phyloP scores from a whole-genome alignment of 768 basidiomycete genomes.

The Termitomyces sp. region DNA sequence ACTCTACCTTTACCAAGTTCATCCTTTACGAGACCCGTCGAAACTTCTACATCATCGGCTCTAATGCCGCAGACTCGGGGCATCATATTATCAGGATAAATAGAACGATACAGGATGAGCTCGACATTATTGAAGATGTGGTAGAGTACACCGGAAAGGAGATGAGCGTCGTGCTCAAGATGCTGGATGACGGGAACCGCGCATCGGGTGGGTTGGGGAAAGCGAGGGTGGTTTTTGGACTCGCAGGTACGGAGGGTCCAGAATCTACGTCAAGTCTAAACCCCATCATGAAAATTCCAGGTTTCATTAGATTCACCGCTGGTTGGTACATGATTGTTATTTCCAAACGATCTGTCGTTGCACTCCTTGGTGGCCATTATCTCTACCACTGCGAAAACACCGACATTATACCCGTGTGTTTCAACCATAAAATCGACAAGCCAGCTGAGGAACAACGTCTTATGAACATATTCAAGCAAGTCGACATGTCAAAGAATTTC shows the following conservation, averaged over 20 bases:
- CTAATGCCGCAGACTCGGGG: constrained; percentile 80
- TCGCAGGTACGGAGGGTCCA: constrained; percentile 51
- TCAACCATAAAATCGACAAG: constrained; percentile 81
- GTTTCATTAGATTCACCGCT: constrained; percentile 90
- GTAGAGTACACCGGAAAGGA: constrained; percentile 85
- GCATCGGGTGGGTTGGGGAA: constrained; percentile 81
- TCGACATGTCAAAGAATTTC: constrained; percentile 98
- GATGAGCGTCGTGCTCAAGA: constrained; percentile 87
- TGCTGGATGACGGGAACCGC: constrained; percentile 94
- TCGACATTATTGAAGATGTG: constrained; percentile 81
- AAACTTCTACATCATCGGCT: constrained; percentile 89
- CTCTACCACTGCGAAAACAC: constrained; percentile 94
- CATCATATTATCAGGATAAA: constrained; percentile 95
- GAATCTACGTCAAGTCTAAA: background rate
- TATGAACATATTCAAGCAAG: constrained; percentile 90
- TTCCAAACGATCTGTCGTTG: constrained; percentile 86
- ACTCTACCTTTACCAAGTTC: constrained; percentile 69
- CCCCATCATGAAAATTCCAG: constrained; percentile 29
- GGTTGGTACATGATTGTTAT: constrained; percentile 96
- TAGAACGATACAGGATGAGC: constrained; percentile 69
- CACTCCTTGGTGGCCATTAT: constrained; percentile 92
- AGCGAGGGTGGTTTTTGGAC: constrained; percentile 73
- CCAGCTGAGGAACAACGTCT: constrained; percentile 85
- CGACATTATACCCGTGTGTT: constrained; percentile 72
- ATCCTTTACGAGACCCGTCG: constrained; percentile 90